These are phyloP conservation scores for Sungouiozyma ichnusensis DNA, from an alignment of 805 yeast genomes.

Conservation along the genomic window DNA sequence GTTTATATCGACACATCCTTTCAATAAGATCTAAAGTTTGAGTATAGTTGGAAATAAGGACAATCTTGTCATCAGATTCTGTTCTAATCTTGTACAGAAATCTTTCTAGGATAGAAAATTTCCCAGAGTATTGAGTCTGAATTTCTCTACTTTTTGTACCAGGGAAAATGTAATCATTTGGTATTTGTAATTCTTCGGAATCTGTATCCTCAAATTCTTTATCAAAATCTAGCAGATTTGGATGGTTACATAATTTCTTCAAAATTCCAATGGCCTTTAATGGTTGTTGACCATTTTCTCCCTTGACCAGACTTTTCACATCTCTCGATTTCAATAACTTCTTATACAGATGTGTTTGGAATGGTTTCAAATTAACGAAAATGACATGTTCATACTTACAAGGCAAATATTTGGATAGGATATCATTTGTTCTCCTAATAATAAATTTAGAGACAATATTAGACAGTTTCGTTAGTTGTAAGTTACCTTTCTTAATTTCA, in stretches of 20 bases:
- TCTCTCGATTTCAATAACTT: conserved; percentile 74
- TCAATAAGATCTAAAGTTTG: conserved; percentile 89
- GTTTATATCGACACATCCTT: conserved; percentile 61
- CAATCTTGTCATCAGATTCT: conserved; percentile 91
- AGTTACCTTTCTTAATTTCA: conserved; percentile 60
- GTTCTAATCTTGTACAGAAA: conserved; percentile 64
- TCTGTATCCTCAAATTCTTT: conserved; percentile 61
- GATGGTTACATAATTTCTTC: conserved; percentile 90
- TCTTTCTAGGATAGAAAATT: conserved; percentile 73
- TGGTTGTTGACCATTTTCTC: conserved; percentile 42
- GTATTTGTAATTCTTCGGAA: conserved; percentile 44
- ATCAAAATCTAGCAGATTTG: conserved; percentile 68
- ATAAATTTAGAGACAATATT: conserved; percentile 77
- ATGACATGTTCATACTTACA: conserved; percentile 94
- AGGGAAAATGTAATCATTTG: conserved; percentile 51
- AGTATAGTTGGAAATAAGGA: conserved; percentile 87
- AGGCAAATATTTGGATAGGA: conserved; percentile 85
- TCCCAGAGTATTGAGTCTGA: conserved; percentile 77
- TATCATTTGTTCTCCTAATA: conserved; percentile 91
- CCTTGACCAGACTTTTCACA: conserved; percentile 42
- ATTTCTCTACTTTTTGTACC: conserved; percentile 37
- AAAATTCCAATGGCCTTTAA: conserved; percentile 80
- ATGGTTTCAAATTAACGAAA: conserved; percentile 73
- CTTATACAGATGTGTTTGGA: conserved; percentile 62
- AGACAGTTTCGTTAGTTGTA: conserved; percentile 58